Base-by-base conservation (phyloP, 306 rosid genomes). In the Ziziphus jujuba region DNA sequence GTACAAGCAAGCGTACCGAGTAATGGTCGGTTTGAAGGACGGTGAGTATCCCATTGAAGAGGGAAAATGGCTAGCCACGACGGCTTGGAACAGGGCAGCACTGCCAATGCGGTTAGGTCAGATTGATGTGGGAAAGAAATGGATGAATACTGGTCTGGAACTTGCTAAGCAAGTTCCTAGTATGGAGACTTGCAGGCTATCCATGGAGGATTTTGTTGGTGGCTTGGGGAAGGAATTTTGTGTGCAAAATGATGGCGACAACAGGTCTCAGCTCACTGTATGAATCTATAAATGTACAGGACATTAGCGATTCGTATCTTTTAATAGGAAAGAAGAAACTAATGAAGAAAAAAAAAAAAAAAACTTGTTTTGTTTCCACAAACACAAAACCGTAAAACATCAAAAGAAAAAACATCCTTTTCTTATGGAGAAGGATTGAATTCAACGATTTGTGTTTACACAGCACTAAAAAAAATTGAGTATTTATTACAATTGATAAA, bases 21-120 rank as follows among this genome's bases (percentile, higher is more conserved):
- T 93, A 69, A 86, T 93, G 91, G 91, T 93, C 70, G 98, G 98
- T 51, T 75, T 93, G 80, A 88, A 86, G 86, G 89, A 88, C 65
- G 87, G 86, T 8, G 96, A 86, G 61, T 93, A 86, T 75, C 98
- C 98, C 3, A 62, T 53, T 7, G 97, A 84, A 59, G 98, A 90
- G 84, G 98, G 89, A 57, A 93, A 93, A 61, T 93, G 98, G 98
- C 86, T 93, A 47, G 87, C 91, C 63, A 93, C 83, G 87, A 93
- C 98, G 0, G 96, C 98, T 22, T 93, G 98, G 97, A 93, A 93
- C 72, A 79, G 95, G 63, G 98, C 98, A 11, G 86, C 95, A 7
- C 63, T 86, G 63, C 95, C 98, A 0, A 80, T 93, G 81, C 66
- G 93, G 77, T 62, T 86, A 52, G 97, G 96, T 21, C 96, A 87